A percentile compares a stretch with the other conserved stretches of the same genome.
These are phyloP conservation scores for Ceratobasidium sp. DNA, from an alignment of 1,284 basidiomycete species.

Conservation along the genomic window DNA sequence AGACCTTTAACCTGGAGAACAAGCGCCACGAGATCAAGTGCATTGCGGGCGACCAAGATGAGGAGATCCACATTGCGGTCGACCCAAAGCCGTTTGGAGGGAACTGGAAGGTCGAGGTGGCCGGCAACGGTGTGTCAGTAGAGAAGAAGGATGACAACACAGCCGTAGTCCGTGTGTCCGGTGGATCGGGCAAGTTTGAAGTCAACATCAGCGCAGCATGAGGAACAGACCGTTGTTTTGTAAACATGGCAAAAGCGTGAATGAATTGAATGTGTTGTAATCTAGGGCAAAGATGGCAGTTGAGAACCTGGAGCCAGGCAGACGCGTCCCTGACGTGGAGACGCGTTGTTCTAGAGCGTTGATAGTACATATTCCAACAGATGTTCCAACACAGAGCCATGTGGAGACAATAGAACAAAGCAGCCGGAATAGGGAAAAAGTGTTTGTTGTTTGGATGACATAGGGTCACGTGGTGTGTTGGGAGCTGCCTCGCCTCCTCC, in stretches of 20 bases:
- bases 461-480: conserved; percentile 33
- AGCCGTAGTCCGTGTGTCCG: conserved; percentile 3
- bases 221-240: background rate
- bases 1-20: conserved; percentile 2
- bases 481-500: conserved; percentile 26
- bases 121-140: conserved; percentile 3
- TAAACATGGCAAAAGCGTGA: background rate
- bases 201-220: conserved; percentile 10
- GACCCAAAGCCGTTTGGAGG: conserved; percentile 26
- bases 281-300: background rate
- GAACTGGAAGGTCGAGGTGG: conserved; percentile 7
- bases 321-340: background rate
- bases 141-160: background rate
- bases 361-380: background rate
- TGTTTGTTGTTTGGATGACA: conserved; percentile 14
- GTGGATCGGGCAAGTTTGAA: conserved; percentile 20
- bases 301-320: background rate
- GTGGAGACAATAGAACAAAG: background rate
- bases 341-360: background rate
- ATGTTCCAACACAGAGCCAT: background rate
- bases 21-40: conserved; percentile 23
- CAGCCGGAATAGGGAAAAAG: background rate
- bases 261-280: conserved; percentile 1
- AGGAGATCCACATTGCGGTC: conserved; percentile 27
- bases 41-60: conserved; percentile 21